Conservation (phyloP, 768 basidiomycete genomes). For the Russula vinacea region DNA sequence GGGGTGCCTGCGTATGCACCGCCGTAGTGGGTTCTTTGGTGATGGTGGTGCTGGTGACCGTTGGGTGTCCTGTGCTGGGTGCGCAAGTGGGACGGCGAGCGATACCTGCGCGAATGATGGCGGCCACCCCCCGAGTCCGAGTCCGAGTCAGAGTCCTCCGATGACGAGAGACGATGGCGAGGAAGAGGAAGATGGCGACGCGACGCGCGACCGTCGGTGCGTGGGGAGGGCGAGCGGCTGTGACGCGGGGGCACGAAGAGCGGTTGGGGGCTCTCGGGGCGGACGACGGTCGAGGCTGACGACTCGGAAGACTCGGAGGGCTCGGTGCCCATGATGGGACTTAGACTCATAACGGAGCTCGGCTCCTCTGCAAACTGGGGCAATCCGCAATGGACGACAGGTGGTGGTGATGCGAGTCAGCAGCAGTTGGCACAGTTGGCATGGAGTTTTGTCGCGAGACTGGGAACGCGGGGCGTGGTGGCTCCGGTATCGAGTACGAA, state of each 20-base stretch:
- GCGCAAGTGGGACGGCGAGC: constrained; percentile 14
- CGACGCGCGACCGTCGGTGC: constrained; percentile 45
- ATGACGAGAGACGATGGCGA: constrained; percentile 13
- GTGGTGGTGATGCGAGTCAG: constrained; percentile 13
- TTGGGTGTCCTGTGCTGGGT: constrained; percentile 15
- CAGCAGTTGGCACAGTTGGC: constrained; percentile 13
- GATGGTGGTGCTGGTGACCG: constrained; percentile 10
- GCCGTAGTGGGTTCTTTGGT: constrained; percentile 8
- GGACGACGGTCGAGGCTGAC: constrained; percentile 29
- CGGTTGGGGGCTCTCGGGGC: constrained; percentile 36
- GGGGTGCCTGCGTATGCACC: constrained; percentile 8
- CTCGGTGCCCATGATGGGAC: constrained; percentile 32
- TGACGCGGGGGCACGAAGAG: constrained; percentile 36
- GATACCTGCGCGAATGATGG: constrained; percentile 2
- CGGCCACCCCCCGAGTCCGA: neutral
- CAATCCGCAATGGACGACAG: constrained; percentile 24
- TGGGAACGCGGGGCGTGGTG: neutral
- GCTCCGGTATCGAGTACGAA: constrained; percentile 25
- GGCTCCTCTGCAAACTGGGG: constrained; percentile 37
- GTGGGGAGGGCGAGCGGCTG: constrained; percentile 40
- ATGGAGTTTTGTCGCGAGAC: constrained; percentile 28
- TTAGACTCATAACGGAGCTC: constrained; percentile 30
- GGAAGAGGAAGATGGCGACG: constrained; percentile 43
- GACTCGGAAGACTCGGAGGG: constrained; percentile 23
- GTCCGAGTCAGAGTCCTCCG: neutral